Evolutionary conservation across 2,329 filamentous ascomycete genomes (phyloP), one percentile per base, ranked within the genome.

Genomic region (Aspergillus ustus): DNA sequence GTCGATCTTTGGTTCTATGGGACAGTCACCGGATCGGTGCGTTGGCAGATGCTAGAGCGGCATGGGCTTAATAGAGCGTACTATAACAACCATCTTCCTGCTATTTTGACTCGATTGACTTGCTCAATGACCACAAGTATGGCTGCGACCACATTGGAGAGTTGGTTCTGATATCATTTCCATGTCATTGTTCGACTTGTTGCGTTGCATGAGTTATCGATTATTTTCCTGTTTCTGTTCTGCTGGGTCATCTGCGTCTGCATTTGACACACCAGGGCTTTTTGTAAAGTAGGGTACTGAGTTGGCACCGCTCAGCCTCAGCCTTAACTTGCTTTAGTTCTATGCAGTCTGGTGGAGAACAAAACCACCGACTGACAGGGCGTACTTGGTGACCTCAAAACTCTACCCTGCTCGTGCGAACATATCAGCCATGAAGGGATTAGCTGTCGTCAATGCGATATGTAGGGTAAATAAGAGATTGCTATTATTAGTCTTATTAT

Each of bases 11-110:
- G 64, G 67, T 25, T 45, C 31, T 31, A 9, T 37, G 29, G 45
- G 4, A 4, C 6, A 25, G 73, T 75, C 73, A 75, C 71, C 73
- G 66, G 73, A 73, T 73, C 72, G 71, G 69, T 75, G 73, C 63
- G 73, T 69, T 75, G 73, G 72, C 73, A 60, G 52, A 50, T 52
- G 46, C 40, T 52, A 45, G 34, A 13, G 9, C 34, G 34, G 19
- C 40, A 20, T 25, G 17, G 17, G 52, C 13, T n/a, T 19, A 31
- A 37, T 37, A 44, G 31, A 53, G 22, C 9, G n/a, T 46, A 20
- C 7, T 46, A 46, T 46, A n/a, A 22, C 44, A 20, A 17, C 22
- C 11, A 46, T 20, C 7, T 25, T 46, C 44, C 17, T 46, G 17
- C 44, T 20, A 15, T 46, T 9, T 25, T 20, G 17, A 22, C n/a